phyloP scores from a whole-genome alignment of 306 rosid species.

The Quercus aquifolioides region DNA sequence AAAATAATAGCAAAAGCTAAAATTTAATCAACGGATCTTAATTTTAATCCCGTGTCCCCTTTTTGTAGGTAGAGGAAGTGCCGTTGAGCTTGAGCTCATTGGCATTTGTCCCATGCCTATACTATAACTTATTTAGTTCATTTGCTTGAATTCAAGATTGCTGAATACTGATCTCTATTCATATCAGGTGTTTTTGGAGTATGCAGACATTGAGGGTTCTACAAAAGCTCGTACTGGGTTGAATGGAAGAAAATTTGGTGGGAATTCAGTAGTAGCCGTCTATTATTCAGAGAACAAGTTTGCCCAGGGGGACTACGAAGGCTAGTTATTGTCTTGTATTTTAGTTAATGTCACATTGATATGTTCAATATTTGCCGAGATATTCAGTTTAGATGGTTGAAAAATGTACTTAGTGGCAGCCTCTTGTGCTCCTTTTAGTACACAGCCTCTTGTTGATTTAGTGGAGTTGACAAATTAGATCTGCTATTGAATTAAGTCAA shows the following conservation, averaged over 20 bases:
- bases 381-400: not conserved
- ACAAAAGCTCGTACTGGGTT: slow-evolving; percentile 80
- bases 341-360: not conserved
- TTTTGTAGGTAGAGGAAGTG: too few relatives aligned
- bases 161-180: not conserved
- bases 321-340: slow-evolving; percentile 23
- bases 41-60: too few relatives aligned
- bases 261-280: slow-evolving; percentile 81
- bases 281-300: slow-evolving; percentile 79
- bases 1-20: too few relatives aligned
- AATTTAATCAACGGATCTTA: too few relatives aligned
- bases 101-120: not conserved
- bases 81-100: too few relatives aligned
- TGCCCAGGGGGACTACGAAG: slow-evolving; percentile 82
- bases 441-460: not conserved
- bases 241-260: slow-evolving; percentile 86
- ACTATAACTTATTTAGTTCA: not conserved
- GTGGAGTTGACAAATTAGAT: not conserved
- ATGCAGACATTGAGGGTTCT: slow-evolving; percentile 75
- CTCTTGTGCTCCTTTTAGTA: too few relatives aligned
- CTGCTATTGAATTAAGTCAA: not conserved
- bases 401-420: not conserved
- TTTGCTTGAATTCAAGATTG: not conserved
- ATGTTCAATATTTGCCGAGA: not conserved
- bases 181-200: slow-evolving; percentile 86